phyloP scores from a whole-genome alignment of 345 rosid species.

The Corchorus olitorius region DNA sequence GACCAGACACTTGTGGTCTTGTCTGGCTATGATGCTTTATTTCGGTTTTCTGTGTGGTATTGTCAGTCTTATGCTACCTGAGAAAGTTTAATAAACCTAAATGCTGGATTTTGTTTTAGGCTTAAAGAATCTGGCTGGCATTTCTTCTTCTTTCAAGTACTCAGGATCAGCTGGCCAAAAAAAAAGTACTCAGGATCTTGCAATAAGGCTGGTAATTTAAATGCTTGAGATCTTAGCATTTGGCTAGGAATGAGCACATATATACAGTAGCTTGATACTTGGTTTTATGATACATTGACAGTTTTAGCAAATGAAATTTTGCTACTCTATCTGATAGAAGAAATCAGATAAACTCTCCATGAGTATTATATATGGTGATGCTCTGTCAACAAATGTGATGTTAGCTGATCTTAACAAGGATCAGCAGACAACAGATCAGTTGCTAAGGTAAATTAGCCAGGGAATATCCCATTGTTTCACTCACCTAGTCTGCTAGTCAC shows the following conservation, averaged over 20 bases:
- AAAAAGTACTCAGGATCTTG: not conserved
- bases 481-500: too few relatives aligned
- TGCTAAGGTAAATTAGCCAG: not conserved
- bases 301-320: too few relatives aligned
- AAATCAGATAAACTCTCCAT: not conserved
- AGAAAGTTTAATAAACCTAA: not conserved
- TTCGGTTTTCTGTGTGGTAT: not conserved
- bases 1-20: not conserved
- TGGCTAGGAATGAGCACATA: too few relatives aligned
- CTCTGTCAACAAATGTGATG: not conserved
- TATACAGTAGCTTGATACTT: too few relatives aligned
- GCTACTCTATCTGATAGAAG: too few relatives aligned
- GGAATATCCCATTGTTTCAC: not conserved
- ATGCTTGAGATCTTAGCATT: not conserved
- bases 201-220: not conserved
- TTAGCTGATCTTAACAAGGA: not conserved
- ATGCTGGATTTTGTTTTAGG: not conserved
- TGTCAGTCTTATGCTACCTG: not conserved
- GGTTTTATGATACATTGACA: too few relatives aligned
- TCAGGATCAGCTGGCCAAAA: too few relatives aligned
- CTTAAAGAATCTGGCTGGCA: not conserved
- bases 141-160: not conserved
- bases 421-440: not conserved
- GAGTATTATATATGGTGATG: not conserved
- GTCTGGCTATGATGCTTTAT: not conserved